Evolutionary conservation across 176 grass and related monocot genomes (phyloP).

Genomic region (Oryza meridionalis): DNA sequence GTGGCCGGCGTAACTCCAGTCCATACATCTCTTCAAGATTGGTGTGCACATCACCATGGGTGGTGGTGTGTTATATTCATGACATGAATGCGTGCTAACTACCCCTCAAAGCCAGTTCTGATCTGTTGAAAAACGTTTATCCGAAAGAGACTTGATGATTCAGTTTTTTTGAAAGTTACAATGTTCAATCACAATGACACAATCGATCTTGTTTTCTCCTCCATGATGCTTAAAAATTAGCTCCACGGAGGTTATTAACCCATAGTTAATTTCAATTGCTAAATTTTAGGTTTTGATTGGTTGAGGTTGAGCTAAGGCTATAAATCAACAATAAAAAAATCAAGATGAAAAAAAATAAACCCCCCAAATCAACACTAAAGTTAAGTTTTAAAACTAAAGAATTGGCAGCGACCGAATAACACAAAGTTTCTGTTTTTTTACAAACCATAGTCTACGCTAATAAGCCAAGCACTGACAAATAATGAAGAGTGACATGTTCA

Average conservation of each 20-base stretch:
- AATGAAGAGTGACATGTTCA: not conserved
- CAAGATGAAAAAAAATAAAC: no score
- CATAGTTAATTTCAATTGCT: not conserved
- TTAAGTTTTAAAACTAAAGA: no score
- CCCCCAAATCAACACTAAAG: no score
- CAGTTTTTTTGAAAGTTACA: not conserved
- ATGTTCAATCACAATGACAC: no score
- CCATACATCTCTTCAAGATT: not conserved
- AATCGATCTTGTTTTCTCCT: not conserved
- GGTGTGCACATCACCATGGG: not conserved
- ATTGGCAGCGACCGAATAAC: no score
- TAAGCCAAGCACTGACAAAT: not conserved
- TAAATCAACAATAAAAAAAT: no score
- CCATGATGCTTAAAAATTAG: not conserved
- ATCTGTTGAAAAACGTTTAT: slow-evolving; percentile 19
- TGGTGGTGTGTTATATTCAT: slow-evolving; percentile 48
- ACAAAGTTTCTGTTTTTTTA: not conserved
- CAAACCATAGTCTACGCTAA: not conserved
- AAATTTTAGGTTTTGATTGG: not conserved
- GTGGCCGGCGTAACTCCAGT: not conserved
- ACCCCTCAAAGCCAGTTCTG: not conserved
- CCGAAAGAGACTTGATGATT: not conserved
- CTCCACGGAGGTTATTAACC: not conserved
- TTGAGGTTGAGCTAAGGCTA: no score
- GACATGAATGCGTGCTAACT: slow-evolving; percentile 42